Evolutionary conservation across 208 protist genomes (phyloP), one percentile per base, ranked within the genome.

Genomic region (Borovskyia barvae): DNA sequence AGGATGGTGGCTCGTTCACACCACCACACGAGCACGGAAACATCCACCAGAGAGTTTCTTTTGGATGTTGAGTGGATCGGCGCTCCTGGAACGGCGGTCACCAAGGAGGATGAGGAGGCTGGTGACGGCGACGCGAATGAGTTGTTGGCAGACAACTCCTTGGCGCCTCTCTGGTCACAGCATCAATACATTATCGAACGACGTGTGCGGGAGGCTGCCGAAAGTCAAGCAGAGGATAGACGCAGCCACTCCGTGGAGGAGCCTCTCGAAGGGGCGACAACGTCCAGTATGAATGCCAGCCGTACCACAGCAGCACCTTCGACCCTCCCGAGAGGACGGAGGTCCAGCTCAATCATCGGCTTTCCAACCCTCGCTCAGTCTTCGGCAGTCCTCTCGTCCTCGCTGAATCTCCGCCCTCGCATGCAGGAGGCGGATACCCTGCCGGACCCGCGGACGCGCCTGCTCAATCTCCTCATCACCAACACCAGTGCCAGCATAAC

Each of bases 401-500:
- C 28, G 15, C 41, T 43, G 12, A n/a, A 29, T n/a, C 33, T 52
- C 29, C 43, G 26, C 8, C 53, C 36, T 15, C 52, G 52, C 14
- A 74, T 66, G 59, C 33, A 59, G 17, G 51, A 68, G 30, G 36
- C 50, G 0, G 55, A 49, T 25, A 33, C 63, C 36, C 51, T 47
- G 2, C 70, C 76, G 25, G 82, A 90, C 54, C 82, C 82, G 11
- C 66, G 78, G 6, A 80, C 68, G 24, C 56, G 64, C 11, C 75
- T 90, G 39, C 70, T 90, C 11, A 65, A 78, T 46, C 53, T 85
- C 2, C 80, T 90, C 51, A 63, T 87, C 12, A 70, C 75, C 45
- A 87, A 77, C 57, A 50, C 60, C 48, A 43, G 66, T 1, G 68
- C 66, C 19, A 76, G 76, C 51, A 71, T 87, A 15, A 75, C 72